phyloP scores from a whole-genome alignment of 306 rosid species.

The Rubus idaeus region DNA sequence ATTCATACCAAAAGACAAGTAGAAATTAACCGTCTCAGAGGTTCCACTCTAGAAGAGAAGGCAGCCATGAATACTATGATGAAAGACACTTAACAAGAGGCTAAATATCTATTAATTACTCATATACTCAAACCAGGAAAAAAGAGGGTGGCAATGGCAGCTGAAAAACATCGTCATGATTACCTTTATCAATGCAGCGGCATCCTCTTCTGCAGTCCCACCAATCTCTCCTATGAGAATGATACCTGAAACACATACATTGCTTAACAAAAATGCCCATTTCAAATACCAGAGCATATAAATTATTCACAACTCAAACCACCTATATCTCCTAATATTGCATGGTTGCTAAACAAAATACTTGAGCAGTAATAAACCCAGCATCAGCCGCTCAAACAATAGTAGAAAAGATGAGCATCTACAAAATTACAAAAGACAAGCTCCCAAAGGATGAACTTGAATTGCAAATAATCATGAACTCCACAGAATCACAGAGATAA shows the following conservation, averaged over 20 bases:
- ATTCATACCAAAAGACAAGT: not conserved
- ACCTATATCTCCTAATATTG: no score
- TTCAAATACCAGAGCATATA: no score
- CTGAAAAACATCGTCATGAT: not conserved
- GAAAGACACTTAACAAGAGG: not conserved
- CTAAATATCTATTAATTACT: not conserved
- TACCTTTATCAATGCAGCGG: conserved; percentile 97
- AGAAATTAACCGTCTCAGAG: not conserved
- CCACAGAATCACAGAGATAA: no score
- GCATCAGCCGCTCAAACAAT: not conserved
- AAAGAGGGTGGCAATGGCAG: not conserved
- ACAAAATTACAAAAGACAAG: no score
- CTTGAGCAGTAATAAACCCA: not conserved
- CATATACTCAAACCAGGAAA: not conserved
- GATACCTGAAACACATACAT: conserved; percentile 59
- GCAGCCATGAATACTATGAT: not conserved
- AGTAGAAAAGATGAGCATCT: no score
- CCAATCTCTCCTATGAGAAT: conserved; percentile 97
- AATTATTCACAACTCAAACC: no score
- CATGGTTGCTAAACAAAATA: not conserved
- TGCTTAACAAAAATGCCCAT: not conserved
- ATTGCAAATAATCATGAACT: no score
- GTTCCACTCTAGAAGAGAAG: no score
- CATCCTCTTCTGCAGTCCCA: conserved; percentile 99
- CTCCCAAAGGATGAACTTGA: no score